A percentile compares a stretch with the other conserved stretches of the same genome.
These are phyloP conservation scores for Beauveria varroae DNA, from an alignment of 2,329 filamentous ascomycete species.

Conservation along the genomic window DNA sequence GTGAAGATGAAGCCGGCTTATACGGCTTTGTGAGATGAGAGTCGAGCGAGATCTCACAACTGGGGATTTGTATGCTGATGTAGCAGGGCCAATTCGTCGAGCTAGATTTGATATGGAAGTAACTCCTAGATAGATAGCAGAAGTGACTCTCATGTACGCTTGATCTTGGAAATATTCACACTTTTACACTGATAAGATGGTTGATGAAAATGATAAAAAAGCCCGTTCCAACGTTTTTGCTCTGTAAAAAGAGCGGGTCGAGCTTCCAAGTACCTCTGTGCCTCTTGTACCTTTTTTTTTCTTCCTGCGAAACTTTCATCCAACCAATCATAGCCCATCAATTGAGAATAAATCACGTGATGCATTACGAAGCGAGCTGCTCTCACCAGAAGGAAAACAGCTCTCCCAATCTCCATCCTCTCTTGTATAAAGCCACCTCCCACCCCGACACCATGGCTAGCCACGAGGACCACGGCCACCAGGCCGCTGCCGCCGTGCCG, in stretches of 20 bases:
- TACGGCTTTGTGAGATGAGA: neutral
- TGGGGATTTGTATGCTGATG: neutral
- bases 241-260: neutral
- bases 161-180: neutral
- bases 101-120: neutral
- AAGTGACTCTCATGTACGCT: neutral
- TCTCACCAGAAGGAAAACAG: conserved; percentile 9
- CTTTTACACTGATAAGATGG: neutral
- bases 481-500: conserved; percentile 12
- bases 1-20: conserved; percentile 1
- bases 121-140: neutral
- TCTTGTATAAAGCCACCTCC: neutral
- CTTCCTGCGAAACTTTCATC: neutral
- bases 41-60: neutral
- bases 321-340: conserved; percentile 24
- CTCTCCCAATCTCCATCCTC: conserved; percentile 4
- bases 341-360: conserved; percentile 33
- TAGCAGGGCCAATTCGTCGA: neutral
- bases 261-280: neutral
- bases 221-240: neutral
- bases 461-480: conserved; percentile 22
- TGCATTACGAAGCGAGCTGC: neutral
- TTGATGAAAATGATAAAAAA: neutral
- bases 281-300: neutral
- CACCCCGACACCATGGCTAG: conserved; percentile 24